These are phyloP conservation scores for Chenopodium quinoa DNA, from an alignment of 148 eudicot genomes.

Conservation along the genomic window DNA sequence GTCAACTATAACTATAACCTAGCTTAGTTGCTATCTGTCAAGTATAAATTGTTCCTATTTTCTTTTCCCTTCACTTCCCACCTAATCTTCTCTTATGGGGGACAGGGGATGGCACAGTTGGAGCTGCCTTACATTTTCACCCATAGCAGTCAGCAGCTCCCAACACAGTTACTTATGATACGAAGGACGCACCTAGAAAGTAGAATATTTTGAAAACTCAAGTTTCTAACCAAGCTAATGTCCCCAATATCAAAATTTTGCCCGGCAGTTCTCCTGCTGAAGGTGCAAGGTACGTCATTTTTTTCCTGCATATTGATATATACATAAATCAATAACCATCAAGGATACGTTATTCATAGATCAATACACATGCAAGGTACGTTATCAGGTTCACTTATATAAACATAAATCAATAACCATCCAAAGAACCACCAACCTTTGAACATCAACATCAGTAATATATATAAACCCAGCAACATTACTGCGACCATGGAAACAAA, in stretches of 20 bases:
- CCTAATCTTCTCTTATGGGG: neutral
- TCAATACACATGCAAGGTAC: slow-evolving; percentile 46
- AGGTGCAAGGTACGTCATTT: slow-evolving; percentile 83
- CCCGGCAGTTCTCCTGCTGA: slow-evolving; percentile 81
- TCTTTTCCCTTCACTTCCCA: neutral
- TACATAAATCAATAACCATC: neutral
- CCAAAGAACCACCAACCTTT: slow-evolving; percentile 47
- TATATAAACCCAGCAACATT: slow-evolving; percentile 94
- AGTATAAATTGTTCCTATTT: neutral
- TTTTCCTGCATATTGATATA: slow-evolving; percentile 47
- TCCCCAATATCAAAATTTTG: slow-evolving; percentile 66
- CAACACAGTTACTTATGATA: neutral
- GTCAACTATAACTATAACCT: neutral
- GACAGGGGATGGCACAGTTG: neutral
- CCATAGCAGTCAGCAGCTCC: neutral
- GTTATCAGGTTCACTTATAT: slow-evolving; percentile 24
- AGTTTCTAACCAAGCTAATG: slow-evolving; percentile 69
- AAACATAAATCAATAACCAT: neutral
- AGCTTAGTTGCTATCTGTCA: neutral
- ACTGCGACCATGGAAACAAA: slow-evolving; percentile 40
- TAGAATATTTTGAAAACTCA: slow-evolving; percentile 16
- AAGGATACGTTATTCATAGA: no score
- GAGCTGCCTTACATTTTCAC: neutral
- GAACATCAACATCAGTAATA: slow-evolving; percentile 72
- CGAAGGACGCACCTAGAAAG: neutral